Evolutionary conservation across 805 yeast genomes (phyloP).

Genomic region (Ogataea glucozyma): DNA sequence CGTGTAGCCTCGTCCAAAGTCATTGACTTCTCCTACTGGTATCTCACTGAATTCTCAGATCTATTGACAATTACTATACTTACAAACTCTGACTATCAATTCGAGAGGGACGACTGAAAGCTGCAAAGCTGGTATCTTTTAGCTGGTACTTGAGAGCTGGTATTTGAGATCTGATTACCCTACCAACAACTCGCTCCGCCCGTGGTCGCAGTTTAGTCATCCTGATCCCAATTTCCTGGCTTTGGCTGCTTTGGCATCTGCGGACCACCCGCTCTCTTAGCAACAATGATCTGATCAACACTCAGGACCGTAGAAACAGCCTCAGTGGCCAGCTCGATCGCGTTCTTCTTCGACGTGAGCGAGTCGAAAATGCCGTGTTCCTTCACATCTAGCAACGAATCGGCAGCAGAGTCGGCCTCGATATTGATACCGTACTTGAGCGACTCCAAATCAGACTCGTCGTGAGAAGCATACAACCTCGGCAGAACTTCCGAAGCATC

Average conservation of each 20-base stretch:
- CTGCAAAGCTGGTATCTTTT: too few species aligned
- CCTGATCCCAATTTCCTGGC: constrained; percentile 97
- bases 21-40: too few species aligned
- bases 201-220: constrained; percentile 47
- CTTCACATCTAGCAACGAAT: constrained; percentile 71
- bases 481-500: constrained; percentile 90
- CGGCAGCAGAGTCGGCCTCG: constrained; percentile 60
- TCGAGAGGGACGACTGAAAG: too few species aligned
- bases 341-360: constrained; percentile 76
- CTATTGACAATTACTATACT: too few species aligned
- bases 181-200: background rate
- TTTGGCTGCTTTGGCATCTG: constrained; percentile 80
- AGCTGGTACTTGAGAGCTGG: too few species aligned
- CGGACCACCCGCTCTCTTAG: constrained; percentile 99
- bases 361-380: constrained; percentile 76
- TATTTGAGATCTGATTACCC: background rate
- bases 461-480: constrained; percentile 84
- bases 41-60: too few species aligned
- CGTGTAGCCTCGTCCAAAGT: too few species aligned
- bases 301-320: constrained; percentile 89
- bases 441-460: constrained; percentile 44
- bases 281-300: constrained; percentile 97
- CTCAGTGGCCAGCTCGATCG: constrained; percentile 91
- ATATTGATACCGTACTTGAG: constrained; percentile 67
- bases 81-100: too few species aligned